A percentile compares a stretch with the other conserved stretches of the same genome.
Conservation (phyloP, 805 yeast species). For the Myxozyma monticola region DNA sequence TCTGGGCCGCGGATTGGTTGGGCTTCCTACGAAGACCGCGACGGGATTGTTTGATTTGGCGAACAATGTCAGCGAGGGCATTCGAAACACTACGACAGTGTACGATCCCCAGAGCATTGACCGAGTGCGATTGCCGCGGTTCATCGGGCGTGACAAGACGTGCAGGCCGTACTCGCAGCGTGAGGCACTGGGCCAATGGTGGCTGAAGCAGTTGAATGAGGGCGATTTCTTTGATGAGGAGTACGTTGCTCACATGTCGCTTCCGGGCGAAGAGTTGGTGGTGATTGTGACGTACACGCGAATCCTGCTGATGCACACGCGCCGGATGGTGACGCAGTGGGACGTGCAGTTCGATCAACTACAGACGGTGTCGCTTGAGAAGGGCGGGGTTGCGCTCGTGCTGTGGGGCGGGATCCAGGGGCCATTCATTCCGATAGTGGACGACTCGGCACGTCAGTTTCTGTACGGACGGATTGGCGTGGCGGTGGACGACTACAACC, state of each 20-base stretch:
- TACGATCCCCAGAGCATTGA: slow-evolving; percentile 77
- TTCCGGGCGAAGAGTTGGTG: slow-evolving; percentile 77
- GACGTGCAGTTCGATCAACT: slow-evolving; percentile 62
- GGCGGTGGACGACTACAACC: slow-evolving; percentile 78
- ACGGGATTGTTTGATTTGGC: slow-evolving; percentile 93
- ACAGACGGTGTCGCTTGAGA: slow-evolving; percentile 70
- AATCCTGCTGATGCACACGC: slow-evolving; percentile 66
- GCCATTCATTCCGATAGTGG: slow-evolving; percentile 82
- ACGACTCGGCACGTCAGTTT: slow-evolving; percentile 58
- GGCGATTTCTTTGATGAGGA: slow-evolving; percentile 71
- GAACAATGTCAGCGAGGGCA: slow-evolving; percentile 89
- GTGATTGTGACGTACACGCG: slow-evolving; percentile 72
- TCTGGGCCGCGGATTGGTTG: slow-evolving; percentile 89
- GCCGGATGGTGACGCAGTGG: slow-evolving; percentile 68
- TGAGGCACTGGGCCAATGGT: slow-evolving; percentile 91
- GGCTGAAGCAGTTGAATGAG: slow-evolving; percentile 82
- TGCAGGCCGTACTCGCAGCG: slow-evolving; percentile 74
- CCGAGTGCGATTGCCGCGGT: slow-evolving; percentile 80
- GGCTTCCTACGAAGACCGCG: slow-evolving; percentile 94
- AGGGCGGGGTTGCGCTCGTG: slow-evolving; percentile 72
- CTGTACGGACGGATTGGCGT: slow-evolving; percentile 71
- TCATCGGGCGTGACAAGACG: slow-evolving; percentile 65
- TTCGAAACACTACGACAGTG: slow-evolving; percentile 86
- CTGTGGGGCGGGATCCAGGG: slow-evolving; percentile 56
- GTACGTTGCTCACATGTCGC: slow-evolving; percentile 80